These are phyloP conservation scores for Vitis hybrid DNA, from an alignment of 177 flowering plant genomes.

Conservation along the genomic window DNA sequence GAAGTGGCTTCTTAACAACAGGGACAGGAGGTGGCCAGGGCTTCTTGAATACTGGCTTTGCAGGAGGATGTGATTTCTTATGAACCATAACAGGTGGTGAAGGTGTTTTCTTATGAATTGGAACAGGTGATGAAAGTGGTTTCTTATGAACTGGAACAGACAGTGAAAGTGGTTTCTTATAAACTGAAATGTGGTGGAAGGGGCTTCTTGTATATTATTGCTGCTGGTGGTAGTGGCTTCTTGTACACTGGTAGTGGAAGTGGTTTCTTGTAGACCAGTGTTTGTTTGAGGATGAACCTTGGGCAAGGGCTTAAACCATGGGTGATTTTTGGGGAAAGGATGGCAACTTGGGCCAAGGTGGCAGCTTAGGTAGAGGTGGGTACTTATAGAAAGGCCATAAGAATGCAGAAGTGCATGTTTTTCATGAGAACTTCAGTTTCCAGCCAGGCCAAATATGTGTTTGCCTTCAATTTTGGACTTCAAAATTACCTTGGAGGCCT, in stretches of 20 bases:
- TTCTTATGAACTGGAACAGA: not conserved
- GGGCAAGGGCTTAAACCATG: no score
- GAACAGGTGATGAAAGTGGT: not conserved
- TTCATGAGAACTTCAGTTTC: no score
- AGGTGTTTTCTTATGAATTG: conserved; percentile 7
- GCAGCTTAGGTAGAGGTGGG: no score
- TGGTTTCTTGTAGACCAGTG: no score
- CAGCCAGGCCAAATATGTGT: no score
- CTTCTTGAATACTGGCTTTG: conserved; percentile 12
- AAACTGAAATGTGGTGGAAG: conserved; percentile 14
- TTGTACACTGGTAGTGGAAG: not conserved
- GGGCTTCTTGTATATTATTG: conserved; percentile 12
- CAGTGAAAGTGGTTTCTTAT: not conserved
- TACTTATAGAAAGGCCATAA: no score
- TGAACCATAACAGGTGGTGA: conserved; percentile 2
- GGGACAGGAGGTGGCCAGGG: conserved; percentile 7
- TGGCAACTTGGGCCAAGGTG: no score
- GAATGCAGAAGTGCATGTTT: no score
- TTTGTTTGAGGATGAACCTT: no score
- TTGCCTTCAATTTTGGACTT: no score
- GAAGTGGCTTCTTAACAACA: conserved; percentile 7
- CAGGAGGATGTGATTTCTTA: conserved; percentile 14
- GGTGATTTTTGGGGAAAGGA: no score
- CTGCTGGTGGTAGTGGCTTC: conserved; percentile 17
- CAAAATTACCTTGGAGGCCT: no score